A percentile compares a stretch with the other conserved stretches of the same genome.
Evolutionary conservation across 257 asterid genomes (phyloP).

Genomic region (Echites panduratus): DNA sequence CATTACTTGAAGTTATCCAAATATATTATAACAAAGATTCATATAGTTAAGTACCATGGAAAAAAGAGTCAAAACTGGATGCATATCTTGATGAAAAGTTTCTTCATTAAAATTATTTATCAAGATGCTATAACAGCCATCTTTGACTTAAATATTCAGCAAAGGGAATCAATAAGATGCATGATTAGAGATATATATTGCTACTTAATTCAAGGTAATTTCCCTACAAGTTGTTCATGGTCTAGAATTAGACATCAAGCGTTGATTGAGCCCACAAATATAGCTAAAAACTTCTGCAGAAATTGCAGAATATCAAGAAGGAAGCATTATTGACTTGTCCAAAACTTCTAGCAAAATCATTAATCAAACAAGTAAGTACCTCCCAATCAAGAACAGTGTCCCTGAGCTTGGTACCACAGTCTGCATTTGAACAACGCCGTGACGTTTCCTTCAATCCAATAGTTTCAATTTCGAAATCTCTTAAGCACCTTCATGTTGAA

Average conservation of each 20-base stretch:
- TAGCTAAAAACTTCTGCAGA: background rate
- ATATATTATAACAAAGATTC: background rate
- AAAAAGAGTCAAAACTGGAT: background rate
- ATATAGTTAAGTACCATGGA: background rate
- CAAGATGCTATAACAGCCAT: background rate
- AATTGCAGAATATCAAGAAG: background rate
- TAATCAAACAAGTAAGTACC: conserved; percentile 35
- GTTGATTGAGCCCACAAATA: too few species aligned
- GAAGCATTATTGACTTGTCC: background rate
- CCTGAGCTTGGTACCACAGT: conserved; percentile 74
- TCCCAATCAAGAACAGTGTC: conserved; percentile 99
- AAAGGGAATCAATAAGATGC: background rate
- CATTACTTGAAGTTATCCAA: background rate
- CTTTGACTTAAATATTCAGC: background rate
- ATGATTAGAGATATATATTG: background rate
- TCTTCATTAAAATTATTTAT: background rate
- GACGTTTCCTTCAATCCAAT: conserved; percentile 85
- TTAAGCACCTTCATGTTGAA: conserved; percentile 54
- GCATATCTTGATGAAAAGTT: background rate
- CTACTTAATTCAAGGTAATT: background rate
- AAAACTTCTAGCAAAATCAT: background rate
- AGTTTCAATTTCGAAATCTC: conserved; percentile 95
- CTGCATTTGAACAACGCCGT: conserved; percentile 62
- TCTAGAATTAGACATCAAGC: background rate
- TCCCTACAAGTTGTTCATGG: background rate